phyloP scores from a whole-genome alignment of 345 rosid genomes.

The Mercurialis annua region DNA sequence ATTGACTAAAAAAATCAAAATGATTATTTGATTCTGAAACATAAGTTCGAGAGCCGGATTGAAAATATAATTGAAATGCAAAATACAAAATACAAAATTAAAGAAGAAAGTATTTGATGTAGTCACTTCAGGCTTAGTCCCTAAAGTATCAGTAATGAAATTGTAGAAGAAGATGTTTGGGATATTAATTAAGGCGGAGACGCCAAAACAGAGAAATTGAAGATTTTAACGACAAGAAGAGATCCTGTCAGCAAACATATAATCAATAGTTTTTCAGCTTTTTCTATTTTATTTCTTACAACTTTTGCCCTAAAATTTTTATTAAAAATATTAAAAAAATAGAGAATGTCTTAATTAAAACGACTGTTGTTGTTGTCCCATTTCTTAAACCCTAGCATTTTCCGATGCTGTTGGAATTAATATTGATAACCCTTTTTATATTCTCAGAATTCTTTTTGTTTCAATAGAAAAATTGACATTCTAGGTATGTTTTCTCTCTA shows the following conservation, averaged over 20 bases:
- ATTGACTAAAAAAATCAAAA: too few species aligned
- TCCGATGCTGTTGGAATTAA: too few species aligned
- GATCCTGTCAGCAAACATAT: conserved; percentile 1
- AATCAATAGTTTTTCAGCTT: neutral
- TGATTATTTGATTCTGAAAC: too few species aligned
- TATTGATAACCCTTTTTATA: too few species aligned
- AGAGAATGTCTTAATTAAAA: conserved; percentile 18
- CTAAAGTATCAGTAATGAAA: neutral
- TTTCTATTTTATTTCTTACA: neutral
- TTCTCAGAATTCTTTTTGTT: too few species aligned
- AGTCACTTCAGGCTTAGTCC: neutral
- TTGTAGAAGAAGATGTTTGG: neutral
- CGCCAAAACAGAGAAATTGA: conserved; percentile 11
- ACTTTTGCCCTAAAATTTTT: neutral
- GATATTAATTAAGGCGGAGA: neutral
- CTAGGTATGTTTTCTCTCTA: too few species aligned
- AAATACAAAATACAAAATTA: too few species aligned
- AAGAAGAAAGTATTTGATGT: too few species aligned
- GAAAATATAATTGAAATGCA: too few species aligned
- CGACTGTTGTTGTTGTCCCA: conserved; percentile 7
- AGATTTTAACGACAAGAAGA: conserved; percentile 16
- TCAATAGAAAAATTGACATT: too few species aligned
- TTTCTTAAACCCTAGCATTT: neutral
- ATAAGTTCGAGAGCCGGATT: too few species aligned
- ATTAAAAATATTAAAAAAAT: neutral